phyloP scores from a whole-genome alignment of 352 stramenopile species.

The Blastocystis sp. region DNA sequence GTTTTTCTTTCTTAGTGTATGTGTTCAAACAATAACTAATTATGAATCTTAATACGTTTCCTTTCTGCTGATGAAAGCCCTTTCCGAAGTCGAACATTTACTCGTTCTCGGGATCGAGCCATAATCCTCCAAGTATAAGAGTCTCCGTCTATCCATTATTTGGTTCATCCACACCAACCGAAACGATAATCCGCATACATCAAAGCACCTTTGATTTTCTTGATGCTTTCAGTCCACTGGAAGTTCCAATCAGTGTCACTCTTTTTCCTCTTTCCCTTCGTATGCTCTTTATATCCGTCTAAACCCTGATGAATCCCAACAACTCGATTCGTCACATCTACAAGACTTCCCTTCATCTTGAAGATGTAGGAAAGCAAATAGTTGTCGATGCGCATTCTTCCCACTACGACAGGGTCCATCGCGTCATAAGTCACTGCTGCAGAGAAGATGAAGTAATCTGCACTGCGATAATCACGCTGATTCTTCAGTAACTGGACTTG shows the following conservation, averaged over 20 bases:
- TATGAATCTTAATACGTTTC: not conserved
- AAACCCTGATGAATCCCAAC: conserved; percentile 9
- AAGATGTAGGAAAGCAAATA: not conserved
- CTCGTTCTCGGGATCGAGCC: not conserved
- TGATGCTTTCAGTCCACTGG: not conserved
- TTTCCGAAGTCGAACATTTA: not conserved
- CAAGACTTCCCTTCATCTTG: not conserved
- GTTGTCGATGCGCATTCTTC: conserved; percentile 23
- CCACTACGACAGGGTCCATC: not conserved
- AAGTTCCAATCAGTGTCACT: not conserved
- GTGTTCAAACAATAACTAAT: not conserved
- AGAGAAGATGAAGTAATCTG: conserved; percentile 43
- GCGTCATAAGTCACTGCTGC: not conserved
- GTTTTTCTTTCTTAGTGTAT: not conserved
- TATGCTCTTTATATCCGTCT: not conserved
- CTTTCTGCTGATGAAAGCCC: not conserved
- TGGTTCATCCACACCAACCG: not conserved
- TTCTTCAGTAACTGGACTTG: not conserved
- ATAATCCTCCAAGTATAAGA: not conserved
- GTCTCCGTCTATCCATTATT: not conserved
- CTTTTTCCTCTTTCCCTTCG: not conserved
- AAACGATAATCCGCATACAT: not conserved
- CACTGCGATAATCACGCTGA: conserved; percentile 10
- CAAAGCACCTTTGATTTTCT: not conserved
- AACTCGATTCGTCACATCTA: not conserved